Conservation (phyloP, 257 asterid species). For the Voacanga thouarsii region DNA sequence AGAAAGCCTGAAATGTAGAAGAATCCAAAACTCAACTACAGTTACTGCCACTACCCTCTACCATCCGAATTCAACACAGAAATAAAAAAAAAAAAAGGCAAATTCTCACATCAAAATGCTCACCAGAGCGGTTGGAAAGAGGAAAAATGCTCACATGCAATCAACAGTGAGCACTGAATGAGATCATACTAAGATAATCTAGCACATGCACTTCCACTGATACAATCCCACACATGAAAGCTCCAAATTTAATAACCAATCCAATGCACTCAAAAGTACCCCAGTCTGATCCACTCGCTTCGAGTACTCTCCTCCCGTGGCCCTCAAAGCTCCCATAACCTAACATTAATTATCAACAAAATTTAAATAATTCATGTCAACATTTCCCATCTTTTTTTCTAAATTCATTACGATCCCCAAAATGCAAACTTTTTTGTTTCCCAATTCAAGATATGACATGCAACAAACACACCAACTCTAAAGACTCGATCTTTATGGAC, state of each 20-base stretch:
- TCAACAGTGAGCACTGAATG: conserved; percentile 16
- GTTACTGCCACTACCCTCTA: no score
- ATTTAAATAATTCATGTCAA: conserved; percentile 30
- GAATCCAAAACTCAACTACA: no score
- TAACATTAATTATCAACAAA: conserved; percentile 25
- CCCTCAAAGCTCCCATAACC: conserved; percentile 68
- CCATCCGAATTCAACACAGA: no score
- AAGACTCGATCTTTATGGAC: conserved; percentile 6
- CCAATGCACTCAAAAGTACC: conserved; percentile 35
- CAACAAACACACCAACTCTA: not conserved
- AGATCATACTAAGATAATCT: conserved; percentile 12
- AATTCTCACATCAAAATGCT: no score
- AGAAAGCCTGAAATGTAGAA: no score
- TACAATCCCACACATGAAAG: not conserved
- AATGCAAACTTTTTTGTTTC: conserved; percentile 14
- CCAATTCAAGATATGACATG: conserved; percentile 6
- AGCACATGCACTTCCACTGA: conserved; percentile 4
- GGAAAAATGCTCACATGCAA: no score
- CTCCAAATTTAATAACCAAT: not conserved
- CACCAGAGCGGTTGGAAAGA: no score
- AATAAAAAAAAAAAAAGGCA: no score
- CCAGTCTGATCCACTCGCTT: conserved; percentile 73
- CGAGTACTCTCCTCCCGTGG: conserved; percentile 64
- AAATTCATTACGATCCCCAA: no score
- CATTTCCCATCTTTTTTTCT: conserved; percentile 4